phyloP scores from a whole-genome alignment of 2,329 filamentous ascomycete genomes.

The Dothideomycetidae sp. region DNA sequence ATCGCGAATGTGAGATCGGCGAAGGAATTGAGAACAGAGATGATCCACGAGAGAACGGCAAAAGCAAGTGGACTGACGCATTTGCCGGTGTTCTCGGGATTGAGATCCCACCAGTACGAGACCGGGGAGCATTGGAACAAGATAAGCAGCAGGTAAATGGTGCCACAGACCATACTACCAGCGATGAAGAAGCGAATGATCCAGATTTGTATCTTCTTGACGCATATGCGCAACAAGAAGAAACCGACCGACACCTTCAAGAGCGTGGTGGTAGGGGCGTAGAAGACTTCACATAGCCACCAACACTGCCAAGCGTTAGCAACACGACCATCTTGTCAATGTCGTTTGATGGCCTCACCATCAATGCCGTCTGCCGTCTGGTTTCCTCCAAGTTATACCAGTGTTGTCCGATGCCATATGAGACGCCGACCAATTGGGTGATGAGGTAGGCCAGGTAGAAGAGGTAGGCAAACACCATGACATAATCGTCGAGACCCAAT shows the following conservation, averaged over 20 bases:
- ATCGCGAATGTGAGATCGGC: slow-evolving; percentile 26
- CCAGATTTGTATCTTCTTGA: slow-evolving; percentile 30
- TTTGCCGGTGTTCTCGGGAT: slow-evolving; percentile 23
- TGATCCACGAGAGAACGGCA: slow-evolving; percentile 10
- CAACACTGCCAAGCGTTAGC: slow-evolving; percentile 25
- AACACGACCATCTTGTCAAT: not conserved
- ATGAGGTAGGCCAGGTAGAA: slow-evolving; percentile 28
- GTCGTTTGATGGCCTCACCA: slow-evolving; percentile 14
- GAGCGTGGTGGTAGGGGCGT: slow-evolving; percentile 34
- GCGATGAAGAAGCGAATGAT: slow-evolving; percentile 34
- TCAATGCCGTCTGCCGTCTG: slow-evolving; percentile 19
- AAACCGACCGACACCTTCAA: slow-evolving; percentile 39
- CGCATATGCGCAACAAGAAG: slow-evolving; percentile 39
- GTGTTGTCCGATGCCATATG: slow-evolving; percentile 28
- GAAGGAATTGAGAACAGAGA: slow-evolving; percentile 20
- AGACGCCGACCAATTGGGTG: slow-evolving; percentile 26
- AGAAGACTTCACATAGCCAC: slow-evolving; percentile 43
- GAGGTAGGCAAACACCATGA: slow-evolving; percentile 25
- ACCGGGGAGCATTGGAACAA: slow-evolving; percentile 41
- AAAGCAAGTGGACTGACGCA: slow-evolving; percentile 19
- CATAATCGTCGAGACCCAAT: slow-evolving; percentile 30
- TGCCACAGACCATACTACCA: slow-evolving; percentile 31
- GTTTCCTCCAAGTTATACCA: slow-evolving; percentile 21
- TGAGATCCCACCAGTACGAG: slow-evolving; percentile 37
- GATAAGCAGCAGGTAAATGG: slow-evolving; percentile 37